A percentile compares a stretch with the other conserved stretches of the same genome.
phyloP scores from a whole-genome alignment of 371 early-diverging fungal genomes.

The Mucor circinelloides region DNA sequence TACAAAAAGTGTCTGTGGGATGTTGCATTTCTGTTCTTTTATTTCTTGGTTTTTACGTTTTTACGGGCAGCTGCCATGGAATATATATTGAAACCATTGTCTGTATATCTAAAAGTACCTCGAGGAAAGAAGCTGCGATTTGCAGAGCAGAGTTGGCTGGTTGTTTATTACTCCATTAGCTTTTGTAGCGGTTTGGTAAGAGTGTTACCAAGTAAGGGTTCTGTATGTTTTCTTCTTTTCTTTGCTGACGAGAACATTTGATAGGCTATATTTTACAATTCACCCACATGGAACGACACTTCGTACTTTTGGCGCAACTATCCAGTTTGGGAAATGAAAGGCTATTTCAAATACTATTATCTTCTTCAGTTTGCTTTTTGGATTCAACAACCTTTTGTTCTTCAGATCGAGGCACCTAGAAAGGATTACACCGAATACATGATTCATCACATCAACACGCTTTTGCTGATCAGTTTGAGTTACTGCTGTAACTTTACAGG shows the following conservation, averaged over 20 bases:
- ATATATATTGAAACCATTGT: conserved; percentile 59
- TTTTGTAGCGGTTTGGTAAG: conserved; percentile 57
- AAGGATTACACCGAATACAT: conserved; percentile 75
- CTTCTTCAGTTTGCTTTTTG: conserved; percentile 74
- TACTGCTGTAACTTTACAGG: conserved; percentile 72
- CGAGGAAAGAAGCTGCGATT: conserved; percentile 61
- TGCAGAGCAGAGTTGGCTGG: conserved; percentile 72
- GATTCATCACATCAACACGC: conserved; percentile 75
- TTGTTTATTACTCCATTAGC: conserved; percentile 57
- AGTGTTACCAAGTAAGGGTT: not conserved
- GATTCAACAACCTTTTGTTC: conserved; percentile 76
- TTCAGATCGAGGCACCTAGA: conserved; percentile 71
- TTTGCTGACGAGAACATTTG: not conserved
- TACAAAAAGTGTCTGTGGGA: conserved; percentile 62
- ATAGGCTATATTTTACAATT: conserved; percentile 33
- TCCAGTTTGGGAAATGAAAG: conserved; percentile 58
- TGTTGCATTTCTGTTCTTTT: conserved; percentile 59
- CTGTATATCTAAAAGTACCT: conserved; percentile 38
- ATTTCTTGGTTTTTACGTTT: conserved; percentile 66
- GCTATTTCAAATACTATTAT: conserved; percentile 71
- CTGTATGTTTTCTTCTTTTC: no score
- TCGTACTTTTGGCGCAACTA: conserved; percentile 66
- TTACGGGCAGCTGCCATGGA: conserved; percentile 59
- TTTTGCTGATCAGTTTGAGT: conserved; percentile 64
- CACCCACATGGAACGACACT: conserved; percentile 71